phyloP scores from a whole-genome alignment of 345 rosid species.

The Linum tenue region DNA sequence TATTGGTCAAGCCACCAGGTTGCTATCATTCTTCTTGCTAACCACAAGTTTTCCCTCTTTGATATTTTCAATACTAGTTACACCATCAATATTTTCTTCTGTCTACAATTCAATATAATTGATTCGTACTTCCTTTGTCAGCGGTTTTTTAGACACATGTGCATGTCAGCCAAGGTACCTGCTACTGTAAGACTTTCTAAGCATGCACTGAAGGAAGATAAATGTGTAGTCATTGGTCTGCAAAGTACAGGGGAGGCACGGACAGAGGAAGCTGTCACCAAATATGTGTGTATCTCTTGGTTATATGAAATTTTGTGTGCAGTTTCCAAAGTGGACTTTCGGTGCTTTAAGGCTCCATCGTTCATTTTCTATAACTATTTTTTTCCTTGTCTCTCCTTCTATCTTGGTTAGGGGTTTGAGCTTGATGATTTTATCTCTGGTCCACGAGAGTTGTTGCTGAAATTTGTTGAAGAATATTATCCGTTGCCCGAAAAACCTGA shows the following conservation, averaged over 20 bases:
- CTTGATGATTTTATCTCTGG: constrained; percentile 99
- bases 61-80: background rate
- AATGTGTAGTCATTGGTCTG: constrained; percentile 95
- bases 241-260: constrained; percentile 99
- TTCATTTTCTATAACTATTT: constrained; percentile 11
- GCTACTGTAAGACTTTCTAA: constrained; percentile 75
- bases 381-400: background rate
- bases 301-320: constrained; percentile 6
- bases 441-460: constrained; percentile 91
- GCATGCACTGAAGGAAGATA: constrained; percentile 58
- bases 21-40: constrained; percentile 10
- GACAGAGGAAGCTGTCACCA: constrained; percentile 95
- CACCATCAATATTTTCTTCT: background rate
- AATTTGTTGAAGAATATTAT: constrained; percentile 95
- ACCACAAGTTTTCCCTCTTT: background rate
- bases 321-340: constrained; percentile 6
- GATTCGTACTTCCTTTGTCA: constrained; percentile 24
- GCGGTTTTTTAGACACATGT: constrained; percentile 98
- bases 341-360: background rate
- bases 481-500: constrained; percentile 95
- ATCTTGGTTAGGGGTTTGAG: constrained; percentile 65
- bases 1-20: constrained; percentile 99
- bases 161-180: constrained; percentile 99
- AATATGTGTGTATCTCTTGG: constrained; percentile 58
- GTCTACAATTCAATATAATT: constrained; percentile 1